Conservation (phyloP, 2,329 filamentous ascomycete genomes). For the Clonostachys rhizophaga region DNA sequence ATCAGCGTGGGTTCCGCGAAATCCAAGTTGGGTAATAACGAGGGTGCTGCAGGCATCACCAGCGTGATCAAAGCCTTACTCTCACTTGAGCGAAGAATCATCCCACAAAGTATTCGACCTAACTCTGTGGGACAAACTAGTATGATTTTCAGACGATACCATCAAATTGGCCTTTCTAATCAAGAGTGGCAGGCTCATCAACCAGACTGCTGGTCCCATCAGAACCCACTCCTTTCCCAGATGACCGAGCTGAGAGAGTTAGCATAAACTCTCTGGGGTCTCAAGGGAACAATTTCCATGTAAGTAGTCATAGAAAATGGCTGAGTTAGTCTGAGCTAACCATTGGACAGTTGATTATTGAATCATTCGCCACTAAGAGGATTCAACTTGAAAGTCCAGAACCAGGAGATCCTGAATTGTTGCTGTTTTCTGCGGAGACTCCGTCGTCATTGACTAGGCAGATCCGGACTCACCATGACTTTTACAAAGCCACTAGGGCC, state of each 20-base stretch:
- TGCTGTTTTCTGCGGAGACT: too few relatives aligned
- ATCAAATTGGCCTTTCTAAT: too few relatives aligned
- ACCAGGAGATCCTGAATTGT: too few relatives aligned
- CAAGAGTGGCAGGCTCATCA: conserved; percentile 7
- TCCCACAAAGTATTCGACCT: conserved; percentile 32
- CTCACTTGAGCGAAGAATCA: conserved; percentile 30
- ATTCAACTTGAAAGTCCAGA: too few relatives aligned
- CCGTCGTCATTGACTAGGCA: too few relatives aligned
- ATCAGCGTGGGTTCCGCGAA: conserved; percentile 23
- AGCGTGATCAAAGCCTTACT: conserved; percentile 35
- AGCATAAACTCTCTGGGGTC: conserved; percentile 24
- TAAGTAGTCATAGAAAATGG: too few relatives aligned
- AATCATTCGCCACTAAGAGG: too few relatives aligned
- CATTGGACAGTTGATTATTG: too few relatives aligned
- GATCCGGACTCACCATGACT: too few relatives aligned
- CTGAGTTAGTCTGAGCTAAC: too few relatives aligned
- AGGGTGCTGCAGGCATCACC: conserved; percentile 32
- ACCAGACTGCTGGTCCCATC: conserved; percentile 13
- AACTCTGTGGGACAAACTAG: conserved; percentile 25
- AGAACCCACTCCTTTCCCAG: conserved; percentile 10
- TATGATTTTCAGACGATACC: conserved; percentile 4
- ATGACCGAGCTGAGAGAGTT: conserved; percentile 9
- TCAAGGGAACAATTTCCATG: too few relatives aligned
- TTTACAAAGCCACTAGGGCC: too few relatives aligned
- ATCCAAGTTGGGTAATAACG: conserved; percentile 35